Base-by-base conservation (phyloP, 495 filamentous ascomycete genomes). In the Aspergillus campestris region DNA sequence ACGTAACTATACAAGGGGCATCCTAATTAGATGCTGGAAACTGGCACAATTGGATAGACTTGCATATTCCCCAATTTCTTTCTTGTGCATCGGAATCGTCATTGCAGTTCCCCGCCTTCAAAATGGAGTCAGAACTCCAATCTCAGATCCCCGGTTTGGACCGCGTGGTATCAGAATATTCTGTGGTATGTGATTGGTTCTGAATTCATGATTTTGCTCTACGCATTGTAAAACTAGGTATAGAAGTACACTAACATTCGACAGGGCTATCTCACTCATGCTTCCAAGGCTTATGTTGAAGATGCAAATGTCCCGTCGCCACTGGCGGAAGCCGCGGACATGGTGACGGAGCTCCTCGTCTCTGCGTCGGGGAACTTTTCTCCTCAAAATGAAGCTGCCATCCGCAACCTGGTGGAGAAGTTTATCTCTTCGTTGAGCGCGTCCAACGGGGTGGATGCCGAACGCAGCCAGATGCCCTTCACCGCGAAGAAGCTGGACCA, bases 71-170 rank as follows among this genome's bases (percentile, higher is more conserved):
- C 13, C 3, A 44, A 34, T 31, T 30, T 46, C 33, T 48, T 9
- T 4, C 18, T 24, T 24, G 18, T 24, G 18, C 18, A 24, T 24
- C 4, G 18, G 18, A 24, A 24, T 24, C 18, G 18, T 24, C 18
- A 24, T 1, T 24, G 18, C 18, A 29, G 9, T 18, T 36, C 14
- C 29, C 31, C 31, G 18, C 18, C 18, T 24, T 49, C 49, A 61
- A 48, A 47, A 98, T 98, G 92, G 91, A 98, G 68, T 74, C 84
- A 53, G 86, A 96, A 74, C 86, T 98, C 57, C 83, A 84, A 62
- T 72, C 85, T 29, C 81, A 85, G 54, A 81, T 98, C 46, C 91
- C 92, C 39, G 82, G 84, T 50, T 83, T 95, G 46, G 92, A 98
- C 65, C 87, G 83, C 36, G 79, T 95, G 45, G 71, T 98, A 42